phyloP scores from a whole-genome alignment of 257 asterid species.

The Nicotiana attenuata region DNA sequence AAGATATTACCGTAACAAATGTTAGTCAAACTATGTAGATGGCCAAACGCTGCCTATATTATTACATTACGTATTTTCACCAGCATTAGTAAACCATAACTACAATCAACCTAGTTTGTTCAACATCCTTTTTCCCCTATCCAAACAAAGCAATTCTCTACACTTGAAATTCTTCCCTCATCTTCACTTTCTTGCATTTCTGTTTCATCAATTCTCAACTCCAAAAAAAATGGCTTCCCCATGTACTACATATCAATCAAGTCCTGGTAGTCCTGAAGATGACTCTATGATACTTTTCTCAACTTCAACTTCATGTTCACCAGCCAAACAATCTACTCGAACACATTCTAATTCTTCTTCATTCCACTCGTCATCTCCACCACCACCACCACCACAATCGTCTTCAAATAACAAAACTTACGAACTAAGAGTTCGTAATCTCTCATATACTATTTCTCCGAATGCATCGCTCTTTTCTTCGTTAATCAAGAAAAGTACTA shows the following conservation, averaged over 20 bases:
- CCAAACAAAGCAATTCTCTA: conserved; percentile 4
- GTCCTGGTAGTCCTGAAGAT: conserved; percentile 34
- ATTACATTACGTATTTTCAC: conserved; percentile 19
- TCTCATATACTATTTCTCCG: conserved; percentile 49
- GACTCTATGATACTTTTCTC: conserved; percentile 66
- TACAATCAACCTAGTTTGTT: conserved; percentile 36
- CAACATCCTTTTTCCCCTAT: conserved; percentile 37
- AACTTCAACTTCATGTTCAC: conserved; percentile 40
- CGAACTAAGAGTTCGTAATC: conserved; percentile 43
- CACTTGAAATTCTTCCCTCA: conserved; percentile 18
- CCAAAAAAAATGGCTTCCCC: conserved; percentile 6
- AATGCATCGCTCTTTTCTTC: conserved; percentile 20
- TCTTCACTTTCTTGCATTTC: conserved; percentile 4
- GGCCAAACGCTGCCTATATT: conserved; percentile 24
- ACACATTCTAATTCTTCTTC: conserved; percentile 44
- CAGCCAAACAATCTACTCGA: conserved; percentile 44
- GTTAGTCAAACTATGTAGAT: conserved; percentile 8
- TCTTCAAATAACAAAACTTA: conserved; percentile 31
- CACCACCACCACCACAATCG: conserved; percentile 39
- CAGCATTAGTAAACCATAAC: conserved; percentile 15
- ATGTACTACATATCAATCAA: neutral
- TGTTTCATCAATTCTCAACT: neutral
- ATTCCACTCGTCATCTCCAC: conserved; percentile 49
- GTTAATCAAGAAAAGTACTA: conserved; percentile 22
- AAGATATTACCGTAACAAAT: neutral